Evolutionary conservation across 176 grass and related monocot species (phyloP).

Genomic region (Dendrocalamus sinicus): DNA sequence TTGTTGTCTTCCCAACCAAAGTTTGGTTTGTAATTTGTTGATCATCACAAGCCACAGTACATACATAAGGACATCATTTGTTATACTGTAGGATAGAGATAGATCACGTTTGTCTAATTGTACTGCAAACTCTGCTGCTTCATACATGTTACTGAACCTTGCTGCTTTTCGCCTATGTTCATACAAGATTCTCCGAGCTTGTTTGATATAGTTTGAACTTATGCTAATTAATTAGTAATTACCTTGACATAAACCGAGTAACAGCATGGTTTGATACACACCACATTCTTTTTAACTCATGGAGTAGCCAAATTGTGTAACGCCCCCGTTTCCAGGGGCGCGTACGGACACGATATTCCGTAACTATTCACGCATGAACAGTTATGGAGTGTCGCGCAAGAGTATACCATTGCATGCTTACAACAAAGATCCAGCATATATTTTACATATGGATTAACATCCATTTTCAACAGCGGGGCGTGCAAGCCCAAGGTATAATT

Average conservation of each 20-base stretch:
- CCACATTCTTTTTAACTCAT: too few relatives aligned
- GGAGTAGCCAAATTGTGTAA: too few relatives aligned
- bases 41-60: not conserved
- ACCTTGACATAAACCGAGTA: not conserved
- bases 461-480: too few relatives aligned
- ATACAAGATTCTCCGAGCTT: not conserved
- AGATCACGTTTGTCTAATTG: not conserved
- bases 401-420: too few relatives aligned
- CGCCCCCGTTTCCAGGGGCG: too few relatives aligned
- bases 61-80: not conserved
- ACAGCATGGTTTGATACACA: not conserved
- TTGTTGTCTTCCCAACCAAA: conserved; percentile 44
- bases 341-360: too few relatives aligned
- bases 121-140: not conserved
- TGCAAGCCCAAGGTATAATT: too few relatives aligned
- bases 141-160: not conserved
- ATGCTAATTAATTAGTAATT: not conserved
- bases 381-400: too few relatives aligned
- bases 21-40: too few relatives aligned
- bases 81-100: not conserved
- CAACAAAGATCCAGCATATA: too few relatives aligned
- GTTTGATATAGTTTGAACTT: not conserved
- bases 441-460: too few relatives aligned
- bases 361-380: too few relatives aligned
- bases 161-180: not conserved